Conservation (phyloP, 2,329 filamentous ascomycete genomes). For the Lecanoromycetidae sp. region DNA sequence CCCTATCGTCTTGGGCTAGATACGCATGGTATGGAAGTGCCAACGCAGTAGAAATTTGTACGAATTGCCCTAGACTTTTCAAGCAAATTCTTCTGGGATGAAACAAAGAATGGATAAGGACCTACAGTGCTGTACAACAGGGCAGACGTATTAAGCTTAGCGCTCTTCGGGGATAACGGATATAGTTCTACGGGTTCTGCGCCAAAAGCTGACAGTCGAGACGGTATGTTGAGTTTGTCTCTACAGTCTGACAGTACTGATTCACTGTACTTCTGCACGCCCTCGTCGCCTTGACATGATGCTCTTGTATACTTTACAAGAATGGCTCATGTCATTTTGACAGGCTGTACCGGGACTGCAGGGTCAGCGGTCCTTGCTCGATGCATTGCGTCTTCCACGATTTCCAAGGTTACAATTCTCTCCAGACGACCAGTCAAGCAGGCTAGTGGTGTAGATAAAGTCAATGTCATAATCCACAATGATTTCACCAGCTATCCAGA, state of each 20-base stretch:
- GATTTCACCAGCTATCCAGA: constrained; percentile 6
- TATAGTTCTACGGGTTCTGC: background rate
- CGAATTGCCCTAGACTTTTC: too few species aligned
- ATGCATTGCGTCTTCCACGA: background rate
- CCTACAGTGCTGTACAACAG: too few species aligned
- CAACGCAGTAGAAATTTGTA: too few species aligned
- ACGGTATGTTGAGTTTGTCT: too few species aligned
- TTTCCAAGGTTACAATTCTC: background rate
- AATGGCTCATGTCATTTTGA: constrained; percentile 9
- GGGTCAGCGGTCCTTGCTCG: constrained; percentile 4
- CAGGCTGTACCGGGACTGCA: constrained; percentile 5
- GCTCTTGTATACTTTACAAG: background rate
- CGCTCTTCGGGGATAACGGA: background rate
- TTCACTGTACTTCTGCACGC: too few species aligned
- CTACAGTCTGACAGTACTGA: too few species aligned
- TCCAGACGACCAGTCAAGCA: constrained; percentile 5
- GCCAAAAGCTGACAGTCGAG: background rate
- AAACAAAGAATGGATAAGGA: too few species aligned
- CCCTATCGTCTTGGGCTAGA: too few species aligned
- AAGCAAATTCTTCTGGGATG: too few species aligned
- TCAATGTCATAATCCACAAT: constrained; percentile 2
- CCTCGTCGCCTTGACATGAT: too few species aligned
- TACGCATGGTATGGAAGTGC: too few species aligned
- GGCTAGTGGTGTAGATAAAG: background rate
- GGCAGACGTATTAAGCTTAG: too few species aligned